A percentile compares a stretch with the other conserved stretches of the same genome.
These are phyloP conservation scores for Capsicum pubescens DNA, from an alignment of 257 asterid species.

Conservation along the genomic window DNA sequence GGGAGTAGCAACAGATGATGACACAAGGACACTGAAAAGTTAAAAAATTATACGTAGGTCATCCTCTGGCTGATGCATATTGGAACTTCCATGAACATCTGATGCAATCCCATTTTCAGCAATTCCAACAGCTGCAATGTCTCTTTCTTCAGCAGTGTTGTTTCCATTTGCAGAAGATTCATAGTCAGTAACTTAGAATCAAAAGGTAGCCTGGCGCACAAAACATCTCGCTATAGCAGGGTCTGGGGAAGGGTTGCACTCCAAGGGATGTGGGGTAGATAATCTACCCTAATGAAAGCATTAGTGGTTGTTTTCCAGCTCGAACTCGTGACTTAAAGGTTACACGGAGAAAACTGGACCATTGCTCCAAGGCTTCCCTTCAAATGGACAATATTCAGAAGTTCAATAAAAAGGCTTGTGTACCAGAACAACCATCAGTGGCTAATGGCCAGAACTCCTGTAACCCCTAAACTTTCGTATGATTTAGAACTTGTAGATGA, in stretches of 20 bases:
- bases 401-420: background rate
- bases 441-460: background rate
- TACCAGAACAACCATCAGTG: conserved; percentile 21
- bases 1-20: conserved; percentile 1
- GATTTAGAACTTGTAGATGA: background rate
- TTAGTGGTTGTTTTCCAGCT: background rate
- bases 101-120: conserved; percentile 65
- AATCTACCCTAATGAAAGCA: background rate
- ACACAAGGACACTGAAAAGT: conserved; percentile 10
- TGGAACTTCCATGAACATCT: conserved; percentile 59
- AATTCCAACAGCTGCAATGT: conserved; percentile 42
- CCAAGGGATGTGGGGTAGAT: background rate
- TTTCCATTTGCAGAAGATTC: conserved; percentile 55
- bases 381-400: background rate
- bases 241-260: background rate
- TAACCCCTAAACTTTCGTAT: conserved; percentile 1
- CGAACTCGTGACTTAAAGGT: background rate
- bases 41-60: conserved; percentile 58
- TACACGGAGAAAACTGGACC: background rate
- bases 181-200: conserved; percentile 48
- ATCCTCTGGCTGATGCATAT: conserved; percentile 65
- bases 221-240: background rate
- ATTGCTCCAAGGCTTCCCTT: background rate
- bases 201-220: background rate
- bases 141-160: conserved; percentile 50